Percentiles rank a stretch among this genome's conserved stretches.
Evolutionary conservation across 2,329 filamentous ascomycete genomes (phyloP).

Genomic region (Mycosphaerella sp.): DNA sequence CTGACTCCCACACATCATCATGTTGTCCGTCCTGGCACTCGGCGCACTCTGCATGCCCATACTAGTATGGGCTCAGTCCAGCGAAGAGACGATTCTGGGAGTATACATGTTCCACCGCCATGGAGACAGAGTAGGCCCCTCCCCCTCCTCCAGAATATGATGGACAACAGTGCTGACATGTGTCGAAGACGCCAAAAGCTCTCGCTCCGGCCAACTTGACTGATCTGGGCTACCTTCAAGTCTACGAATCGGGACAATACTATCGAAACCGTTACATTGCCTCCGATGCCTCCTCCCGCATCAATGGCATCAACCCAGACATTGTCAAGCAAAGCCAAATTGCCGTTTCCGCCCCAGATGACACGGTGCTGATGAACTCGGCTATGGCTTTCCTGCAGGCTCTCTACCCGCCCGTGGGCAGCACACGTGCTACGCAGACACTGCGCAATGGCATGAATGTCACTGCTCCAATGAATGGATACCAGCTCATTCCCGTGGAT

Average conservation of each 20-base stretch:
- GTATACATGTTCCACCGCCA: conserved; percentile 84
- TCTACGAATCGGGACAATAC: conserved; percentile 65
- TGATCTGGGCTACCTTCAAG: conserved; percentile 69
- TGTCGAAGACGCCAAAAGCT: conserved; percentile 58
- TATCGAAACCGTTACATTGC: conserved; percentile 72
- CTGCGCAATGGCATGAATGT: conserved; percentile 66
- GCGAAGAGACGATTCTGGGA: conserved; percentile 65
- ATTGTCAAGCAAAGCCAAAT: conserved; percentile 65
- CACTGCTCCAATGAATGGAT: conserved; percentile 66
- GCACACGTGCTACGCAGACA: conserved; percentile 48
- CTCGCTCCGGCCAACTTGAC: conserved; percentile 68
- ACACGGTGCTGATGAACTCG: conserved; percentile 71
- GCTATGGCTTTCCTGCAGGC: conserved; percentile 76
- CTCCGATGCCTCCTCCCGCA: conserved; percentile 52
- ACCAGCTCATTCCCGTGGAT: conserved; percentile 75
- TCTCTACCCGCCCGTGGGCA: conserved; percentile 71
- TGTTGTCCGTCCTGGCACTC: conserved; percentile 22
- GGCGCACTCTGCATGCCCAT: conserved; percentile 24
- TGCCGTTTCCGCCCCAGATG: conserved; percentile 60
- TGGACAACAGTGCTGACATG: not conserved
- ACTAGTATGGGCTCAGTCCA: conserved; percentile 25
- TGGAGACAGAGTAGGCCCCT: conserved; percentile 61
- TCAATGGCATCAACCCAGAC: conserved; percentile 61
- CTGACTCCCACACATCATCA: not conserved
- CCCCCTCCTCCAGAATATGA: too few species aligned